A percentile compares a stretch with the other conserved stretches of the same genome.
Conservation (phyloP, 768 basidiomycete genomes). For the Cystofilobasidium ferigula region DNA sequence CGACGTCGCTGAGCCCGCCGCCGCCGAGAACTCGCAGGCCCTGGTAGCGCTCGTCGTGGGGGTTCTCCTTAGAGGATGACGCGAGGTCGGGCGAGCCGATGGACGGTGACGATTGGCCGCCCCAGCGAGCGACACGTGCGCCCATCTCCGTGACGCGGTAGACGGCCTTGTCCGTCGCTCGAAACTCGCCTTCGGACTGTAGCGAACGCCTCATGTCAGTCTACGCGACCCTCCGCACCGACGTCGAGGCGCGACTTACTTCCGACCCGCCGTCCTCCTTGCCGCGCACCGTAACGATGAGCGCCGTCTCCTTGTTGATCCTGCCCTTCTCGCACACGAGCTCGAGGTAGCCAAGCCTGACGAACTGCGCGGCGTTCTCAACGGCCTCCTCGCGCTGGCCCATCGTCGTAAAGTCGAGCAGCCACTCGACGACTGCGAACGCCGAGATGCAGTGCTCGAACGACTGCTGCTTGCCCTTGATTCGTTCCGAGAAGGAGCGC, state of each 20-base stretch:
- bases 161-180: conserved; percentile 87
- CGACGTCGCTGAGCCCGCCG: background rate
- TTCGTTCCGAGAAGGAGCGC: conserved; percentile 11
- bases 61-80: conserved; percentile 6
- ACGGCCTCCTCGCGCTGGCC: conserved; percentile 92
- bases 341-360: conserved; percentile 78
- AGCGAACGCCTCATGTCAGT: too few species aligned
- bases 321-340: conserved; percentile 47
- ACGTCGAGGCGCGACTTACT: background rate
- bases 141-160: conserved; percentile 93
- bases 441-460: conserved; percentile 65
- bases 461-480: conserved; percentile 17
- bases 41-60: conserved; percentile 23
- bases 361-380: conserved; percentile 96
- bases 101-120: background rate
- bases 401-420: conserved; percentile 92
- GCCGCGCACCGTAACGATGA: conserved; percentile 32
- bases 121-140: conserved; percentile 74
- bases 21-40: conserved; percentile 12
- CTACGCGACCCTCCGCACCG: background rate
- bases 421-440: conserved; percentile 83
- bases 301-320: conserved; percentile 33
- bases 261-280: conserved; percentile 20
- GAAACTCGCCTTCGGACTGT: conserved; percentile 88
- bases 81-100: background rate